Percentiles rank a stretch among this genome's conserved stretches.
These are phyloP conservation scores for Cryptococcus floricola DNA, from an alignment of 1,284 basidiomycete genomes.

Conservation along the genomic window DNA sequence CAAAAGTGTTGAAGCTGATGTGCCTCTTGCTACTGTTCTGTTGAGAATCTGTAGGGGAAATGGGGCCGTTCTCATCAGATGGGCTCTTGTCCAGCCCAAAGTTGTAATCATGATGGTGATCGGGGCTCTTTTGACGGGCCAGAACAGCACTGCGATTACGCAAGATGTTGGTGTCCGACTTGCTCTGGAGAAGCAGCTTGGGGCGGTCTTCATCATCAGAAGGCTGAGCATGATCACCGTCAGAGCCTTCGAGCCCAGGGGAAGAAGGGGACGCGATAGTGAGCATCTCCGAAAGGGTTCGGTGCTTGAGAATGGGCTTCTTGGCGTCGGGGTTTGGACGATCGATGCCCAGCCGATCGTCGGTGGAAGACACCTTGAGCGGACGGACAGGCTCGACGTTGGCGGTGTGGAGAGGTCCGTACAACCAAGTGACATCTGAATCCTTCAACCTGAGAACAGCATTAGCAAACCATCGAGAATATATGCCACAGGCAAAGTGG, in stretches of 20 bases:
- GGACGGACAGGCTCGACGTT: constrained; percentile 61
- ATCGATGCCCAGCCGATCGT: constrained; percentile 55
- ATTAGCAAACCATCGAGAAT: background rate
- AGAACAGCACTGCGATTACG: constrained; percentile 24
- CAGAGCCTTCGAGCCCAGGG: constrained; percentile 53
- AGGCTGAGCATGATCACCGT: constrained; percentile 43
- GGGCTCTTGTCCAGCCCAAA: constrained; percentile 7
- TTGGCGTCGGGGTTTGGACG: constrained; percentile 42
- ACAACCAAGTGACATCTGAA: constrained; percentile 98
- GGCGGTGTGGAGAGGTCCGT: constrained; percentile 91
- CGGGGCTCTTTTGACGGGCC: constrained; percentile 17
- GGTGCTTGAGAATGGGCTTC: constrained; percentile 95
- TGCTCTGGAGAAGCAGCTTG: constrained; percentile 62
- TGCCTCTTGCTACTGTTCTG: constrained; percentile 59
- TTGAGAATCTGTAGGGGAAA: constrained; percentile 1
- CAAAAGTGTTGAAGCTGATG: constrained; percentile 97
- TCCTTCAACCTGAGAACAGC: constrained; percentile 81
- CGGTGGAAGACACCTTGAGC: constrained; percentile 53
- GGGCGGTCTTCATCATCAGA: constrained; percentile 54
- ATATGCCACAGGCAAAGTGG: too few species aligned
- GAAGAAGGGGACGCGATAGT: constrained; percentile 54
- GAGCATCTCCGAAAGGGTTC: constrained; percentile 87
- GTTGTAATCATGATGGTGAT: constrained; percentile 15
- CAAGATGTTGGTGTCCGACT: constrained; percentile 73
- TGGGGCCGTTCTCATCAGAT: background rate